Evolutionary conservation across 2,329 filamentous ascomycete genomes (phyloP), one percentile per base, ranked within the genome.

Genomic region (Biscogniauxia sp.): DNA sequence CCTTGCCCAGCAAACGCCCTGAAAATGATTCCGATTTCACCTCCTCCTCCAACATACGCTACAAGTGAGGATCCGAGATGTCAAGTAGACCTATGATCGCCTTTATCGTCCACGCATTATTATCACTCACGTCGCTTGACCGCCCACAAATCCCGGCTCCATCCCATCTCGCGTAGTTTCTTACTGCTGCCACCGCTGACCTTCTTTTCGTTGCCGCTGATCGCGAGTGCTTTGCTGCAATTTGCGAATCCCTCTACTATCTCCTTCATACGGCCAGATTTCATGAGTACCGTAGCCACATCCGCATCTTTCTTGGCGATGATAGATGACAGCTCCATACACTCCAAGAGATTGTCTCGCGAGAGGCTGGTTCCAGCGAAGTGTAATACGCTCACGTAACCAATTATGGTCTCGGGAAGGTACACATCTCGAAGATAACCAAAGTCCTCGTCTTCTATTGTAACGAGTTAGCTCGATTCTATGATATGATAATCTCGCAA

Each of bases 351-450:
- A 66, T 89, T 85, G 61, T 94, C 91, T 51, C 92, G 87, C 53
- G 87, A 89, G 51, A 96, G 79, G 54, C 86, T 83, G 53, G 87
- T 88, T 3, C 92, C 92, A 0, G 90, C 89, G 70, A 90, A 90
- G 73, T 96, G 90, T 55, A 98, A 79, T 1, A 90, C 88, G 69
- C 85, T 88, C 72, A 95, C 86, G 73, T 95, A 97, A 2, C 90
- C 91, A 55, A 99, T 82, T 51, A 97, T 81, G 19, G 91, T 84
- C 73, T 97, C 93, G 1, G 95, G 93, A 2, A 99, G 82, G 75
- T 96, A 98, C 0, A 86, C 84, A 58, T 87, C 84, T 66, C 93
- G 87, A 56, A 98, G 85, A 23, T 81, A 77, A 54, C 77, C 76
- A 54, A 92, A 83, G 58, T 91, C 86, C 17, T 79, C 73, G 61